A percentile compares a stretch with the other conserved stretches of the same genome.
Evolutionary conservation across 2,329 filamentous ascomycete species (phyloP).

Genomic region (Calonectria pteridis): DNA sequence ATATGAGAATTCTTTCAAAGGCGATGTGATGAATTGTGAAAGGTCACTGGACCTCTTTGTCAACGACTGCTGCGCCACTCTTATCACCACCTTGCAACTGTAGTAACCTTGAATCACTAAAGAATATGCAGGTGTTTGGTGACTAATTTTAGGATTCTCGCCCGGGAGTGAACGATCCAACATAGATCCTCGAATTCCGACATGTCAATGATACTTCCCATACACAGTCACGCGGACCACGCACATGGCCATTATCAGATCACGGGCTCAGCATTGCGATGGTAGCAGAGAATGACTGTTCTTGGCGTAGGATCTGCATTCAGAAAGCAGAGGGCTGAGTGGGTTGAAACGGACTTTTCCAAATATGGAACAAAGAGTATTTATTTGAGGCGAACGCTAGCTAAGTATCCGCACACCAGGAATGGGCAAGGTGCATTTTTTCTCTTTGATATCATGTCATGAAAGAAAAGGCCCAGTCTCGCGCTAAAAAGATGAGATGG

Average conservation of each 20-base stretch:
- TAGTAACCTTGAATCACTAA: not conserved
- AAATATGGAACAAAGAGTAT: not conserved
- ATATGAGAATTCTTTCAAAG: not conserved
- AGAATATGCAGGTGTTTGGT: not conserved
- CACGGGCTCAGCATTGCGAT: too few relatives aligned
- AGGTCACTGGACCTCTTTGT: not conserved
- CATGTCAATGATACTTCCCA: not conserved
- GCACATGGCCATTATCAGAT: not conserved
- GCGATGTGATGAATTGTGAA: not conserved
- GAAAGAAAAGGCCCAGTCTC: not conserved
- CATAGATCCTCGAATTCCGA: not conserved
- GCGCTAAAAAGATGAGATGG: too few relatives aligned
- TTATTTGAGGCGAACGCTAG: not conserved
- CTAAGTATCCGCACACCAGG: fast-evolving
- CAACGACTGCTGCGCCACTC: not conserved
- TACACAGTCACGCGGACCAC: not conserved
- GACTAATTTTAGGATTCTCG: not conserved
- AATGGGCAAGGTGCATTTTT: not conserved
- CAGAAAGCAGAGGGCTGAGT: not conserved
- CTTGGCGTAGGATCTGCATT: not conserved
- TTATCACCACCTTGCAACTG: not conserved
- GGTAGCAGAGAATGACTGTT: not conserved
- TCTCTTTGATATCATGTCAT: not conserved
- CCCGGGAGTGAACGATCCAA: not conserved
- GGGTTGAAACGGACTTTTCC: not conserved